Percentiles rank a stretch among this genome's conserved stretches.
Conservation (phyloP, 2,329 filamentous ascomycete species). For the Fusarium sp. region DNA sequence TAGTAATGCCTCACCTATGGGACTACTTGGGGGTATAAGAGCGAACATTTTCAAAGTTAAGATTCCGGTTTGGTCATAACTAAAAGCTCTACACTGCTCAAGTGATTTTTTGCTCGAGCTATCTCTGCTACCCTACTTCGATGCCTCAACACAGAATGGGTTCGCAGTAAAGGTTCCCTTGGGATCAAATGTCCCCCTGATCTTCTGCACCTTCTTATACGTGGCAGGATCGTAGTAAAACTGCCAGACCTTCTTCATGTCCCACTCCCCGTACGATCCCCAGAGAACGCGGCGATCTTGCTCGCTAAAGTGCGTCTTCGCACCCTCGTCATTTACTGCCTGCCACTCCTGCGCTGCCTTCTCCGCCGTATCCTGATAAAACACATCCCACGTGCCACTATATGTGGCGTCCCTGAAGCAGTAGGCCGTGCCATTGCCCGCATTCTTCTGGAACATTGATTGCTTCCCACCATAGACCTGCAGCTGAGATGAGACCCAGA, state of each 20-base stretch:
- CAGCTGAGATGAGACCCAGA: constrained; percentile 58
- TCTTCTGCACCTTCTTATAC: constrained; percentile 48
- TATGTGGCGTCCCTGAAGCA: constrained; percentile 61
- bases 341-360: constrained; percentile 55
- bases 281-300: constrained; percentile 54
- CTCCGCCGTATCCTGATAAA: constrained; percentile 45
- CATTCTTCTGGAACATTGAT: constrained; percentile 56
- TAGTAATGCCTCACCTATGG: not conserved
- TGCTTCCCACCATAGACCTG: constrained; percentile 59
- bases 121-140: not conserved
- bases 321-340: constrained; percentile 54
- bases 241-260: constrained; percentile 48
- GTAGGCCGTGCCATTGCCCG: constrained; percentile 59
- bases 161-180: constrained; percentile 53
- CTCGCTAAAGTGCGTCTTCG: constrained; percentile 49
- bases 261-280: constrained; percentile 54
- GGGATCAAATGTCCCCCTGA: constrained; percentile 49
- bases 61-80: not conserved
- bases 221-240: constrained; percentile 50
- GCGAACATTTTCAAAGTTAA: not conserved
- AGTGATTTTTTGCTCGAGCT: not conserved
- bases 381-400: constrained; percentile 56
- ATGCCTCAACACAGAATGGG: constrained; percentile 39
- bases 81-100: not conserved
- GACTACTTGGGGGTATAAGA: not conserved